Percentiles rank a stretch among this genome's conserved stretches.
phyloP scores from a whole-genome alignment of 1,139 yeast species.

The Candida sp. region DNA sequence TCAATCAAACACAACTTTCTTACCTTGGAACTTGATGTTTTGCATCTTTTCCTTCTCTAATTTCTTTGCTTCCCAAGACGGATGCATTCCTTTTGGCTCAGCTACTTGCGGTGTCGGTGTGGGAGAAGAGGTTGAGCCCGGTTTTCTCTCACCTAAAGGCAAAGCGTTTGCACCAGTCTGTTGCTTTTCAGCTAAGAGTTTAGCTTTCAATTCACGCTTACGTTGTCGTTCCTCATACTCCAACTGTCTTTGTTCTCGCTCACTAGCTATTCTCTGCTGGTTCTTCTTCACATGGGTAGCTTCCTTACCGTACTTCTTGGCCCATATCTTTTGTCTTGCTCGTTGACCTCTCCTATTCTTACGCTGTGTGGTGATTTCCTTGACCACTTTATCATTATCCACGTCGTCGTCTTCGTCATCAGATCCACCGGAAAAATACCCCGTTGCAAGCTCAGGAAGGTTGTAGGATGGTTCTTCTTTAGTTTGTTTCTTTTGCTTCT shows the following conservation, averaged over 20 bases:
- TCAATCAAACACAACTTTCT: conserved; percentile 74
- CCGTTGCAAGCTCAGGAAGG: conserved; percentile 75
- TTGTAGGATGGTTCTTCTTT: conserved; percentile 22
- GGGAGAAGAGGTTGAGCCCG: conserved; percentile 8
- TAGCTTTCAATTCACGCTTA: conserved; percentile 62
- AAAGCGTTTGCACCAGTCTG: conserved; percentile 42
- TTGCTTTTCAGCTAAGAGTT: conserved; percentile 30
- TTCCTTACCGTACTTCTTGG: conserved; percentile 76
- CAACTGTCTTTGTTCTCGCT: conserved; percentile 58
- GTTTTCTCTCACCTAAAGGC: conserved; percentile 44
- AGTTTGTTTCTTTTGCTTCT: conserved; percentile 17
- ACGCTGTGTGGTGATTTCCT: conserved; percentile 54
- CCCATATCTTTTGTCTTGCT: conserved; percentile 98
- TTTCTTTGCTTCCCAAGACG: conserved; percentile 95
- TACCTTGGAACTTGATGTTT: conserved; percentile 78
- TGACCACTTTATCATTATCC: conserved; percentile 65
- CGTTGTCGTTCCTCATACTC: conserved; percentile 79
- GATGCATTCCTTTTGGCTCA: conserved; percentile 58
- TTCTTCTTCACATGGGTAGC: conserved; percentile 87
- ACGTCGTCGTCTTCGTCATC: conserved; percentile 60
- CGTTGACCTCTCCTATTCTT: conserved; percentile 97
- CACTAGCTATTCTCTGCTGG: conserved; percentile 52
- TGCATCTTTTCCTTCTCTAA: conserved; percentile 68
- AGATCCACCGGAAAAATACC: conserved; percentile 81
- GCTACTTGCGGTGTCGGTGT: conserved; percentile 8